A percentile compares a stretch with the other conserved stretches of the same genome.
These are phyloP conservation scores for Lotmaria passim DNA, from an alignment of 208 protist genomes.

Conservation along the genomic window DNA sequence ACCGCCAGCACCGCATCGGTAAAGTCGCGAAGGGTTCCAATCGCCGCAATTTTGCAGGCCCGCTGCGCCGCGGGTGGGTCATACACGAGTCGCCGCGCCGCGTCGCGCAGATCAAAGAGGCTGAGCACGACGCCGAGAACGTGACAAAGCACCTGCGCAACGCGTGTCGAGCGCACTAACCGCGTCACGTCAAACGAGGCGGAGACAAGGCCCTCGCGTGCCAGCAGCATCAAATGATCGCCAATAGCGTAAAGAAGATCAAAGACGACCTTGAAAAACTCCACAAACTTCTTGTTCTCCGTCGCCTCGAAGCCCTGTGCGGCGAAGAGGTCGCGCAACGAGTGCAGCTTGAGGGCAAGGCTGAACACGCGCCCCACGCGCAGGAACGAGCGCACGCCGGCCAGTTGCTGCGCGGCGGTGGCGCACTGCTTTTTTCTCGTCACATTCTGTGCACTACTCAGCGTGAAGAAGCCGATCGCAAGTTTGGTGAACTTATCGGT, in stretches of 20 bases:
- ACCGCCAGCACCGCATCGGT: constrained; percentile 41
- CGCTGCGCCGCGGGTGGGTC: constrained; percentile 46
- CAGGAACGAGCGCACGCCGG: constrained; percentile 48
- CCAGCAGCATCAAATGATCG: constrained; percentile 54
- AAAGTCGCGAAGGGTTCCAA: constrained; percentile 40
- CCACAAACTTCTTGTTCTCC: constrained; percentile 55
- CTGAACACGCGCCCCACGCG: constrained; percentile 54
- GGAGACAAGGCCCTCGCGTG: constrained; percentile 27
- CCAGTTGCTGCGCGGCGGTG: constrained; percentile 17
- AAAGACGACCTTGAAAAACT: constrained; percentile 47
- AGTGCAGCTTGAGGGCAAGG: constrained; percentile 44
- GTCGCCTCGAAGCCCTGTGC: constrained; percentile 48
- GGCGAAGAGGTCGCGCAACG: constrained; percentile 33
- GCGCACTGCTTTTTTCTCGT: not conserved
- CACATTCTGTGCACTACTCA: constrained; percentile 14
- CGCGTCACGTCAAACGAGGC: not conserved
- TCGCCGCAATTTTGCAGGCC: constrained; percentile 25
- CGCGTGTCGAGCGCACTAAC: not conserved
- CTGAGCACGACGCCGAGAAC: constrained; percentile 38
- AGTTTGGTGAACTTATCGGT: constrained; percentile 68
- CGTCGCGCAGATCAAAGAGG: constrained; percentile 51
- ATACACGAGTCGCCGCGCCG: constrained; percentile 33
- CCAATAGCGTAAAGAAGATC: constrained; percentile 46
- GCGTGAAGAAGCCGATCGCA: constrained; percentile 36
- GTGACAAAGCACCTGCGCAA: constrained; percentile 37